Evolutionary conservation across 2,329 filamentous ascomycete genomes (phyloP).

Genomic region (Camillea tinctor): DNA sequence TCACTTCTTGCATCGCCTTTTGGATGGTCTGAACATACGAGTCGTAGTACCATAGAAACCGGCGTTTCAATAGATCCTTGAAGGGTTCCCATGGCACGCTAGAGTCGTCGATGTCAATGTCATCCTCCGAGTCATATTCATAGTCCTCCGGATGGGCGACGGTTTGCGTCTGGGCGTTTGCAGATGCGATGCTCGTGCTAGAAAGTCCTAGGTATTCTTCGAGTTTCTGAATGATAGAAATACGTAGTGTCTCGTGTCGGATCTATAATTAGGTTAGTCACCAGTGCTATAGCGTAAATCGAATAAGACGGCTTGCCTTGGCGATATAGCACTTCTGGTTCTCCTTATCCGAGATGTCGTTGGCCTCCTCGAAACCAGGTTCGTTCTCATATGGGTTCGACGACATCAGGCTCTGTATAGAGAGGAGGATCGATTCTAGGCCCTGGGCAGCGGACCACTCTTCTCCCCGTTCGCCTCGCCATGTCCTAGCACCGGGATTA

Average conservation of each 20-base stretch:
- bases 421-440: constrained; percentile 88
- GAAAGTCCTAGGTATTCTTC: constrained; percentile 74
- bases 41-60: constrained; percentile 95
- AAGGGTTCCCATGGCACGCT: constrained; percentile 75
- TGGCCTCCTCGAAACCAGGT: constrained; percentile 82
- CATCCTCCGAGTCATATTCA: constrained; percentile 29
- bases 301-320: constrained; percentile 58
- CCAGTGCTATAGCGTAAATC: background rate
- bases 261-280: constrained; percentile 58
- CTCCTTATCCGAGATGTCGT: constrained; percentile 66
- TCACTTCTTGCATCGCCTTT: constrained; percentile 61
- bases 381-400: constrained; percentile 94
- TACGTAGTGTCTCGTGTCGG: constrained; percentile 81
- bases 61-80: constrained; percentile 82
- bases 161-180: constrained; percentile 36
- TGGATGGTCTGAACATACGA: constrained; percentile 74
- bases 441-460: constrained; percentile 97
- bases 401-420: constrained; percentile 95
- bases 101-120: constrained; percentile 46
- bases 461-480: constrained; percentile 85
- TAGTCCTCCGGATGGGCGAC: constrained; percentile 32
- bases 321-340: constrained; percentile 72
- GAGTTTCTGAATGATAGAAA: constrained; percentile 81
- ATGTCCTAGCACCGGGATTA: constrained; percentile 62
- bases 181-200: constrained; percentile 43